Percentiles rank a stretch among this genome's conserved stretches.
These are phyloP conservation scores for Hymenochaete sp. DNA, from an alignment of 1,284 basidiomycete species.

Conservation along the genomic window DNA sequence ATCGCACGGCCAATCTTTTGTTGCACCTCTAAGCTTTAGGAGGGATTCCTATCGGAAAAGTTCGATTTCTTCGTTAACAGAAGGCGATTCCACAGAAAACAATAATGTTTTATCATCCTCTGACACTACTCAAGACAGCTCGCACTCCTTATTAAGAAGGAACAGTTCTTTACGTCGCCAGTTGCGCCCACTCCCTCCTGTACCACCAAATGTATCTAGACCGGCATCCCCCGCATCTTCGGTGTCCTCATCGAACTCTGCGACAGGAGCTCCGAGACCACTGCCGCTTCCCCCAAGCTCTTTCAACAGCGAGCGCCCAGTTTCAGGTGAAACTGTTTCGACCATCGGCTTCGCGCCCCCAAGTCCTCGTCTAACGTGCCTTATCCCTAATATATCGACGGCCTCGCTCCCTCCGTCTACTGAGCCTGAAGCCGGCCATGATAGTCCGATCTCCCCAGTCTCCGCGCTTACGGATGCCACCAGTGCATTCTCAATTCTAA, in stretches of 20 bases:
- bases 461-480: slow-evolving; percentile 5
- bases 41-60: no score
- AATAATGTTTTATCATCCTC: no score
- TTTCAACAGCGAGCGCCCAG: neutral
- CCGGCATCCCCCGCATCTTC: slow-evolving; percentile 8
- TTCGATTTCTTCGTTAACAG: no score
- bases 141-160: no score
- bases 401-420: neutral
- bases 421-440: neutral
- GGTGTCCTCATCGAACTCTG: neutral
- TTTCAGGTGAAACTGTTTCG: neutral
- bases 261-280: neutral
- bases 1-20: no score
- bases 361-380: neutral
- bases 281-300: slow-evolving; percentile 3
- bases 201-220: slow-evolving; percentile 11
- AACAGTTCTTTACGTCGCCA: no score
- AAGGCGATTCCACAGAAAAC: no score
- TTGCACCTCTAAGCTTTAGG: no score
- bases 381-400: neutral
- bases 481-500: no score
- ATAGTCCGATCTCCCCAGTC: slow-evolving; percentile 7
- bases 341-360: neutral
- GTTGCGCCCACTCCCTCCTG: slow-evolving; percentile 9
- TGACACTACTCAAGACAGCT: no score